A percentile compares a stretch with the other conserved stretches of the same genome.
These are phyloP conservation scores for Emergomyces orientalis DNA, from an alignment of 2,329 filamentous ascomycete species.

Conservation along the genomic window DNA sequence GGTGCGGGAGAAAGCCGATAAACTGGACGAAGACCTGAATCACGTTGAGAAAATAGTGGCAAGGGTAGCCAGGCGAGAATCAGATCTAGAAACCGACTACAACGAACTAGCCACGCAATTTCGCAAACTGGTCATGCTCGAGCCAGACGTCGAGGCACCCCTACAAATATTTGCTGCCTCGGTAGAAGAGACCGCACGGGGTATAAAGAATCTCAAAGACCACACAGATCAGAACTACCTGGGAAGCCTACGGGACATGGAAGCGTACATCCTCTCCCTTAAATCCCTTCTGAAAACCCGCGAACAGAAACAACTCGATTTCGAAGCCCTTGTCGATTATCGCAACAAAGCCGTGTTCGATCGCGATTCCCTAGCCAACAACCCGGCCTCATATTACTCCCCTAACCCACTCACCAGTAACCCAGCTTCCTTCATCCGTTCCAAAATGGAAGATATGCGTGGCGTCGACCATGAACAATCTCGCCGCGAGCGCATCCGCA, in stretches of 20 bases:
- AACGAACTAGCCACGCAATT: constrained; percentile 87
- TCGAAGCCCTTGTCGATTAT: constrained; percentile 91
- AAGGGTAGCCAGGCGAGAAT: constrained; percentile 76
- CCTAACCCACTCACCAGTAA: constrained; percentile 48
- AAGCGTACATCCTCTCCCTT: constrained; percentile 79
- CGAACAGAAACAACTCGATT: constrained; percentile 96
- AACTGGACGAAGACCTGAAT: constrained; percentile 83
- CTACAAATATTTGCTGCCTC: constrained; percentile 80
- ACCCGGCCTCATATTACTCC: constrained; percentile 51
- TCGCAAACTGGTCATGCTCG: constrained; percentile 80
- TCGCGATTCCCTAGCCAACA: constrained; percentile 66
- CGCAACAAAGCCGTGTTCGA: constrained; percentile 83
- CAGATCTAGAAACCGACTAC: constrained; percentile 80
- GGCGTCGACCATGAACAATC: constrained; percentile 94
- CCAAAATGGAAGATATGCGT: constrained; percentile 92
- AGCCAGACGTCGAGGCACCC: constrained; percentile 73
- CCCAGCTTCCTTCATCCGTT: constrained; percentile 75
- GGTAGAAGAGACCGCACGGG: constrained; percentile 71
- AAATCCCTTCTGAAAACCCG: constrained; percentile 83
- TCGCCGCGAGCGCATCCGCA: constrained; percentile 74
- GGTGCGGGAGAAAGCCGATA: constrained; percentile 83
- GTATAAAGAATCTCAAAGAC: constrained; percentile 73
- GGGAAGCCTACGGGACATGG: constrained; percentile 86
- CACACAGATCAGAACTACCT: constrained; percentile 94
- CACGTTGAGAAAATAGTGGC: constrained; percentile 96